These are phyloP conservation scores for Microdochium paspali DNA, from an alignment of 2,329 filamentous ascomycete genomes.

Conservation along the genomic window DNA sequence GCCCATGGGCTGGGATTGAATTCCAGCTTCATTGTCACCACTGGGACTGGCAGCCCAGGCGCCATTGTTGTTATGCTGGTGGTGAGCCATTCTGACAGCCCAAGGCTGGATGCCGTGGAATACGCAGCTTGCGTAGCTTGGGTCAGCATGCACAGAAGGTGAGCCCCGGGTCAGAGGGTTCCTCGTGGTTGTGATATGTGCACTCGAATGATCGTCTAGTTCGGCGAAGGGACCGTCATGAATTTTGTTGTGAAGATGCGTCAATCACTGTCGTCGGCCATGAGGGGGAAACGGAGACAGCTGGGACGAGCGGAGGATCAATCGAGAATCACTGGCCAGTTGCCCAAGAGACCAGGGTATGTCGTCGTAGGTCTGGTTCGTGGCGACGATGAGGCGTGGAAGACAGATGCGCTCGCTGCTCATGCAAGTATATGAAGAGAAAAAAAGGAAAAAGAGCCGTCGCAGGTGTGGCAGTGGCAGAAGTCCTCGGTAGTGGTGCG, in stretches of 20 bases:
- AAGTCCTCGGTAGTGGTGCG: background rate
- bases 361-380: background rate
- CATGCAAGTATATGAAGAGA: conserved; percentile 7
- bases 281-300: background rate
- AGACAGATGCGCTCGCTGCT: background rate
- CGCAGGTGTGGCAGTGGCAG: background rate
- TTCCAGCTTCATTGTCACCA: background rate
- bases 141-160: background rate
- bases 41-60: background rate
- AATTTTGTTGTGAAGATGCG: too few species aligned
- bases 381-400: background rate
- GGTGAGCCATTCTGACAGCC: background rate
- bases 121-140: too few species aligned
- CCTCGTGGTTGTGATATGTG: background rate
- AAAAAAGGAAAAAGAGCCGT: conserved; percentile 6
- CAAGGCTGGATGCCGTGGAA: too few species aligned
- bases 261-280: background rate
- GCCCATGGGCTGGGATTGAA: background rate
- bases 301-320: background rate
- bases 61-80: background rate
- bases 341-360: background rate
- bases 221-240: too few species aligned
- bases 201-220: too few species aligned
- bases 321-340: background rate
- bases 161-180: background rate